Percentiles rank a stretch among this genome's conserved stretches.
phyloP scores from a whole-genome alignment of 441 rosid genomes.

The Populus tomentosa region DNA sequence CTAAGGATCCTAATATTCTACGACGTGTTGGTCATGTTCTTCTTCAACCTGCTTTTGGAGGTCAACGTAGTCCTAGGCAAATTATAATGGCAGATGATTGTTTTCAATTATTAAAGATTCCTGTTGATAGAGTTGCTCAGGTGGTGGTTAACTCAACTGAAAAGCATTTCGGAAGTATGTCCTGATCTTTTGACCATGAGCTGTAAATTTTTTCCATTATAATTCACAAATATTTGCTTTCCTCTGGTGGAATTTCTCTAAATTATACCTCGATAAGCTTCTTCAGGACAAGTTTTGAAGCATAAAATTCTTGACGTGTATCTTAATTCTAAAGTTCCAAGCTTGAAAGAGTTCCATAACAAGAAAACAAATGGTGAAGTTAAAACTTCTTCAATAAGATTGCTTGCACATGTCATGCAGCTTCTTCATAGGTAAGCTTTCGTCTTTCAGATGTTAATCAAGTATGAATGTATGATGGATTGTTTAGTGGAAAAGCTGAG shows the following conservation, averaged over 20 bases:
- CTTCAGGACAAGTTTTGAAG: slow-evolving; percentile 75
- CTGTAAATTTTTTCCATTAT: not conserved
- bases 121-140: slow-evolving; percentile 60
- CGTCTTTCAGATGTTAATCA: not conserved
- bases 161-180: slow-evolving; percentile 91
- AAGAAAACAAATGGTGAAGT: slow-evolving; percentile 42
- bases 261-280: not conserved
- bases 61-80: slow-evolving; percentile 83
- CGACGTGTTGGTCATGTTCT: slow-evolving; percentile 84
- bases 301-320: slow-evolving; percentile 64
- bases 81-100: slow-evolving; percentile 85
- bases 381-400: slow-evolving; percentile 41
- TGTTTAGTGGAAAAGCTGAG: not conserved
- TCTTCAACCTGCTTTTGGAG: slow-evolving; percentile 81
- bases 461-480: not conserved
- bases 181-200: slow-evolving; percentile 1
- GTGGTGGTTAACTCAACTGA: slow-evolving; percentile 77
- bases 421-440: slow-evolving; percentile 57
- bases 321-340: slow-evolving; percentile 67
- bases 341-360: slow-evolving; percentile 65
- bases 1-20: slow-evolving; percentile 75
- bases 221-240: not conserved
- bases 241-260: not conserved
- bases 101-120: slow-evolving; percentile 71
- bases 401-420: slow-evolving; percentile 56